Conservation (phyloP, 805 yeast species). For the Metschnikowia drakensbergensis region DNA sequence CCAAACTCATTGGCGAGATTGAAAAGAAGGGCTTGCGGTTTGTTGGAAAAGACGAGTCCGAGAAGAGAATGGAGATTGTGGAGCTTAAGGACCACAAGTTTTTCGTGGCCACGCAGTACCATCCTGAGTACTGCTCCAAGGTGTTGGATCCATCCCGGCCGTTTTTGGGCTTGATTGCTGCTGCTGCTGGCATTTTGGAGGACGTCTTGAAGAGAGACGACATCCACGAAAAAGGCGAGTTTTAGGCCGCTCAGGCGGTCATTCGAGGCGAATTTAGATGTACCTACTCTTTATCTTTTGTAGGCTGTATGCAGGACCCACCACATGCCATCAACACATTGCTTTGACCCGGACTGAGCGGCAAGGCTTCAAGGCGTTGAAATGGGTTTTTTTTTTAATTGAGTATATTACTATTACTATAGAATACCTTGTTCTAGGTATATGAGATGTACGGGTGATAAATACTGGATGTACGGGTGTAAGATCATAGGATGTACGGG, state of each 20-base stretch:
- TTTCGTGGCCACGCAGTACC: constrained; percentile 94
- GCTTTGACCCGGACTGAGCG: no score
- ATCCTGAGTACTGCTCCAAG: constrained; percentile 95
- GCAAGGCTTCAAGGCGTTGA: no score
- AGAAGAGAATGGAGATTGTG: constrained; percentile 88
- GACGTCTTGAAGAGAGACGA: constrained; percentile 49
- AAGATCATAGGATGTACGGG: no score
- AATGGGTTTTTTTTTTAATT: no score
- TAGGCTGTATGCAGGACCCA: no score
- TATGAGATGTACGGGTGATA: no score
- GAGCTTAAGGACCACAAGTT: constrained; percentile 87
- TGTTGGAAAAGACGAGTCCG: constrained; percentile 90
- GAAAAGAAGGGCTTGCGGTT: constrained; percentile 80
- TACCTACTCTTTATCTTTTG: no score
- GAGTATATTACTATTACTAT: no score
- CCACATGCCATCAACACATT: no score
- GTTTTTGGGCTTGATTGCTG: constrained; percentile 93
- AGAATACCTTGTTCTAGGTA: no score
- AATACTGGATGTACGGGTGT: no score
- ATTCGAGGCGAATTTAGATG: no score
- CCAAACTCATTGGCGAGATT: constrained; percentile 63
- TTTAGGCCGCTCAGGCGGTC: constrained; percentile 18
- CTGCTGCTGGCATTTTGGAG: constrained; percentile 80
- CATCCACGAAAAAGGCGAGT: constrained; percentile 43
- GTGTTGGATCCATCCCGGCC: constrained; percentile 97